phyloP scores from a whole-genome alignment of 2,329 filamentous ascomycete species.

The Fusarium graminum region DNA sequence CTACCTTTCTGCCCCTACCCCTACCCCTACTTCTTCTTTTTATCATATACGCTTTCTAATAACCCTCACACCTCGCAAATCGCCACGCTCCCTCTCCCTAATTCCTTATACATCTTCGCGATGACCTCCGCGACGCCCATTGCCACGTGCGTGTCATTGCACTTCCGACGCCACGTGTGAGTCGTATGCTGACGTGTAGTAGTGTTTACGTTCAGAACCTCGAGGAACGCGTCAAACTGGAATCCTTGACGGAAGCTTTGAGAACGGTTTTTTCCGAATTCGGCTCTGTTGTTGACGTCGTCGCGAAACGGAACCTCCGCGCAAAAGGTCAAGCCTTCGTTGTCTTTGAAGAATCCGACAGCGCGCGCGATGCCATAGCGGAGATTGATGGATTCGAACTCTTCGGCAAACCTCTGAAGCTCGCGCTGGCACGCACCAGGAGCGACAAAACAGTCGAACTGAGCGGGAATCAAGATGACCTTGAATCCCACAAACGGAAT shows the following conservation, averaged over 20 bases:
- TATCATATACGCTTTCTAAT: too few relatives aligned
- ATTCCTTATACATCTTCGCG: neutral
- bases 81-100: too few relatives aligned
- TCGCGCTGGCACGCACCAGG: constrained; percentile 83
- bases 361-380: constrained; percentile 84
- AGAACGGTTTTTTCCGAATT: constrained; percentile 87
- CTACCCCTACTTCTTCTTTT: too few relatives aligned
- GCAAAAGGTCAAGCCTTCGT: constrained; percentile 97
- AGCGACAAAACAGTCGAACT: constrained; percentile 89
- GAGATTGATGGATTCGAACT: constrained; percentile 93
- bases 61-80: too few relatives aligned
- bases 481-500: constrained; percentile 87
- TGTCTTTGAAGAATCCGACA: constrained; percentile 85
- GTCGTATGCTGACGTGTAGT: constrained; percentile 54
- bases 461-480: constrained; percentile 80
- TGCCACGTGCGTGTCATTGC: constrained; percentile 81
- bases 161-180: constrained; percentile 67
- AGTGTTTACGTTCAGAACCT: constrained; percentile 84
- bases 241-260: constrained; percentile 79
- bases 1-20: too few relatives aligned
- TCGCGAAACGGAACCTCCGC: constrained; percentile 90
- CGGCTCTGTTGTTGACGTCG: constrained; percentile 84
- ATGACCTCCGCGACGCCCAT: constrained; percentile 63
- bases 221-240: constrained; percentile 90
- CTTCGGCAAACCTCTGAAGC: constrained; percentile 89